Evolutionary conservation across 208 protist species (phyloP), one percentile per base, ranked within the genome.

Genomic region (Leishmania amazonensis): DNA sequence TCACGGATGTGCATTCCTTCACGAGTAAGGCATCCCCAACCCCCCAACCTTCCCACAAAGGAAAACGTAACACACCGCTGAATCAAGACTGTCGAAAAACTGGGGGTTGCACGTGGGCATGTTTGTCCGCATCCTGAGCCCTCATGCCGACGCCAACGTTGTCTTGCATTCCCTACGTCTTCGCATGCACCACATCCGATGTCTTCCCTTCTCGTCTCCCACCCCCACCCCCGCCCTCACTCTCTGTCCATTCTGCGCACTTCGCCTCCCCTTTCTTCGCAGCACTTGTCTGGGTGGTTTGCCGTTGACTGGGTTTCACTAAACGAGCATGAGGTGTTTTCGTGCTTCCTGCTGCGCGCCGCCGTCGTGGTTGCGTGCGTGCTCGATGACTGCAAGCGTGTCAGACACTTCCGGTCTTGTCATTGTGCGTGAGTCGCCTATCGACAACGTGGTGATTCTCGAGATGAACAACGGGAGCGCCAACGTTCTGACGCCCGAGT

Each of bases 381-480:
- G 62, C 76, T 57, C 74, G 0, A 77, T 54, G 21, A 51, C 75
- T 13, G 51, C 42, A 38, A 40, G 68, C 49, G 47, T 19, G n/a
- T 3, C 5, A 21, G 21, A 17, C 9, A 21, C 73, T 11, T 24
- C 31, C 2, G 83, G 80, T 15, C 71, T 90, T 1, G 81, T 93
- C 2, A 81, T 83, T 3, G 86, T 88, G 5, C 78, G 75, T 24
- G 89, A 93, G 49, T 92, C 93, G 0, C 87, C 91, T 0, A 60
- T 95, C 5, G 85, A 92, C 8, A 75, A 80, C 28, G 88, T 96
- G 0, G 85, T 87, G 57, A 79, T 94, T 31, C 13, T 96, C 42
- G 79, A 89, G 8, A 87, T 96, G 89, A 93, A 90, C 74, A 84
- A 81, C 65, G 85, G 84, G n/a, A 67, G 78, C 17, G 81, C 75